Evolutionary conservation across 345 rosid species (phyloP).

Genomic region (Populus deltoides): DNA sequence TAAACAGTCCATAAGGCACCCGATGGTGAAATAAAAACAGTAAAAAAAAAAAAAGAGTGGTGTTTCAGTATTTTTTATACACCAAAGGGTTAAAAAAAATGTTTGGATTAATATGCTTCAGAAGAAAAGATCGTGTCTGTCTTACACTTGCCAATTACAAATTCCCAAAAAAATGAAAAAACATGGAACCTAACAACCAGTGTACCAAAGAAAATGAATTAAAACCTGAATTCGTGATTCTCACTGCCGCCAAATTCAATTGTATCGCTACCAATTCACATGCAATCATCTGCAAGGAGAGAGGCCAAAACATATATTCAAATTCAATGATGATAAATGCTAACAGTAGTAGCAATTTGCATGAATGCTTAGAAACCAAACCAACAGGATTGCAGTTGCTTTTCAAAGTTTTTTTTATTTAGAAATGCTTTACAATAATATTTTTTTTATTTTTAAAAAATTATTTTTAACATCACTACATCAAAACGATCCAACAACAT

Average conservation of each 20-base stretch:
- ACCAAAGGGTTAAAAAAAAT: too few species aligned
- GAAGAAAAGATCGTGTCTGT: background rate
- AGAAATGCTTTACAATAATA: too few species aligned
- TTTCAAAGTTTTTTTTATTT: rapidly evolving
- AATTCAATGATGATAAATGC: background rate
- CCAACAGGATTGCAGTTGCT: too few species aligned
- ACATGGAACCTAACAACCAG: background rate
- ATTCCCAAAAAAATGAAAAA: background rate
- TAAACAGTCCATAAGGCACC: too few species aligned
- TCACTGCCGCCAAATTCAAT: background rate
- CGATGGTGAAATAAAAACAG: too few species aligned
- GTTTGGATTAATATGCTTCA: background rate
- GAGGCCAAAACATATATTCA: background rate
- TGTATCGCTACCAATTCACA: background rate
- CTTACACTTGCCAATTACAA: background rate
- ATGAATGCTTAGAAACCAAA: background rate
- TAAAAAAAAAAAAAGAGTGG: too few species aligned
- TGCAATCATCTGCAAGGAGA: background rate
- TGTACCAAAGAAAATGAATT: background rate
- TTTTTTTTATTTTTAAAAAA: too few species aligned
- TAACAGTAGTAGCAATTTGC: background rate
- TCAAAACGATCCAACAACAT: too few species aligned
- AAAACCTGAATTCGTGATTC: background rate
- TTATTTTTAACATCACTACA: too few species aligned
- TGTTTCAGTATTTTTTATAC: too few species aligned